Evolutionary conservation across 139 green algal genomes (phyloP), one percentile per base, ranked within the genome.

Genomic region (Dunaliella primolecta): DNA sequence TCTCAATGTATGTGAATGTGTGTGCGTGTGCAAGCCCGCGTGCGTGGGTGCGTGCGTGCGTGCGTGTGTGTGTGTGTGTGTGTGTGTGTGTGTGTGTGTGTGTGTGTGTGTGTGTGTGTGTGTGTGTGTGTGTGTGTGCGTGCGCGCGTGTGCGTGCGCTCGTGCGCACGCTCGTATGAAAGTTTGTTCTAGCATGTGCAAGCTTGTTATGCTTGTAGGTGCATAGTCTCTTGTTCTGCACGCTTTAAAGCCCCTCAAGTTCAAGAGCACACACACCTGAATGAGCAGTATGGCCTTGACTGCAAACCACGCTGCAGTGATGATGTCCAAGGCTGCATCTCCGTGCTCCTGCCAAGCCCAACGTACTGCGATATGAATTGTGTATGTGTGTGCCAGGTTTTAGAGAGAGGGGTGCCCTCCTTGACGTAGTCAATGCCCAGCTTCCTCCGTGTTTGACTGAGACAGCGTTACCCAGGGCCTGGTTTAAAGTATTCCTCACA

Each of bases 41-140:
- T 64, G 46, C 46, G 46, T 15, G 15, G 7, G 46, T 64, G 46
- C 46, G 46, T 64, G 46, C 46, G 46, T 64, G 46, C 46, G 46
- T 64, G 46, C 15, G 46, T 64, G 46, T 64, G 46, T 64, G 46
- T 64, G 46, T 64, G 46, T 64, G 46, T 64, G 46, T 64, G 46
- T 64, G 46, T 64, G 46, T 64, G 46, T 64, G 46, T 64, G 46
- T 64, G 46, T 64, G 46, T 64, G 46, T 64, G 46, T 83, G 80
- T 83, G 80, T 83, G 80, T 83, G 80, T 83, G 78, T n/a, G 80
- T 21, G 27, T 82, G 77, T 34, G 77, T 55, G 77, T 82, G 77
- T 82, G 77, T 82, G 77, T 82, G 32, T 82, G 77, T 64, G 77
- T 82, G 34, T 82, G 46, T 64, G 46, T 64, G 46, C 15, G 46